These are phyloP conservation scores for Pseudogymnoascus sp. DNA, from an alignment of 2,329 filamentous ascomycete genomes.

Conservation along the genomic window DNA sequence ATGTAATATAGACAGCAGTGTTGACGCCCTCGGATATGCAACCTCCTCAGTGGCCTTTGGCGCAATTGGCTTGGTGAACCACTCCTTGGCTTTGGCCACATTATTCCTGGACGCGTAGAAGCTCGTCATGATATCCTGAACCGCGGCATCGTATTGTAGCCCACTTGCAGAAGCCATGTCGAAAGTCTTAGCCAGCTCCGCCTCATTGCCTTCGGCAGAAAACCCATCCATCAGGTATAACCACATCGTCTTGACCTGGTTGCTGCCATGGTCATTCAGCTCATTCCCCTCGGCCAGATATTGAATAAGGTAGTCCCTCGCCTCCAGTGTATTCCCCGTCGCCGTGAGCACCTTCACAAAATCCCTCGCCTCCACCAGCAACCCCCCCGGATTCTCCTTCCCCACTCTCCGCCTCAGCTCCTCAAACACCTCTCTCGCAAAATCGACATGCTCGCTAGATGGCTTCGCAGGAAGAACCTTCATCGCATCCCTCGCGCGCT, in stretches of 20 bases:
- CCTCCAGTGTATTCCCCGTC: constrained; percentile 6
- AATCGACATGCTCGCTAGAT: constrained; percentile 13
- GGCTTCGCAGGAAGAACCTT: constrained; percentile 19
- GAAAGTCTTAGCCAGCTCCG: constrained; percentile 49
- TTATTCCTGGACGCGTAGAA: constrained; percentile 55
- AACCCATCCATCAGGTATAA: constrained; percentile 41
- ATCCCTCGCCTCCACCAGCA: constrained; percentile 19
- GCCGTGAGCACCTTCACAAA: constrained; percentile 10
- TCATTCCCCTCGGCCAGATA: constrained; percentile 17
- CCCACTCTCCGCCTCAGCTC: constrained; percentile 14
- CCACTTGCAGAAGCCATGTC: constrained; percentile 42
- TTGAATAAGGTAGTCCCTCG: background rate
- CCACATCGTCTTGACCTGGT: constrained; percentile 17
- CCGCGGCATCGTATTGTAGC: constrained; percentile 35
- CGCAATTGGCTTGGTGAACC: constrained; percentile 52
- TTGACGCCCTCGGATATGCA: constrained; percentile 28
- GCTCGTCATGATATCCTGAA: constrained; percentile 48
- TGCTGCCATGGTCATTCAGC: constrained; percentile 21
- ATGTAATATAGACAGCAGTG: constrained; percentile 48
- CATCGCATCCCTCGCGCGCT: constrained; percentile 15
- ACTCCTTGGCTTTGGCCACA: constrained; percentile 53
- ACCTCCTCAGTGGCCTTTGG: constrained; percentile 17
- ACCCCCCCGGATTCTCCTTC: constrained; percentile 1
- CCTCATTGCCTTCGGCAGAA: constrained; percentile 48
- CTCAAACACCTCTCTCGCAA: constrained; percentile 21